phyloP scores from a whole-genome alignment of 306 rosid species.

The Cucurbita moschata region DNA sequence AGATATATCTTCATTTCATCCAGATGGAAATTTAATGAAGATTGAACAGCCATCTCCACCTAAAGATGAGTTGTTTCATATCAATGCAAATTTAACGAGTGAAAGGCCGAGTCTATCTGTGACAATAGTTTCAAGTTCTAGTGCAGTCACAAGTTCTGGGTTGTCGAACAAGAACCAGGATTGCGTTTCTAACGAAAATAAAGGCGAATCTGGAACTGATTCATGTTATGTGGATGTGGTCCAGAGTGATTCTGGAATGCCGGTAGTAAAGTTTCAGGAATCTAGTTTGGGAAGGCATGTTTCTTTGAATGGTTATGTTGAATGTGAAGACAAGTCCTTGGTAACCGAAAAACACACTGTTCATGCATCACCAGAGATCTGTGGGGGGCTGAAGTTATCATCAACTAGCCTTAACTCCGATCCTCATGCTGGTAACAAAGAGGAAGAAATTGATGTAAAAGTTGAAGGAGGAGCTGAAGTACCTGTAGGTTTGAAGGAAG shows the following conservation, averaged over 20 bases:
- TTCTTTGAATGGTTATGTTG: constrained; percentile 21
- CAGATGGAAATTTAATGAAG: constrained; percentile 24
- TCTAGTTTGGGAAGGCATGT: background rate
- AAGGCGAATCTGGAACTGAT: constrained; percentile 28
- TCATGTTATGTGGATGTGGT: constrained; percentile 12
- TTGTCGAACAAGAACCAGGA: constrained; percentile 26
- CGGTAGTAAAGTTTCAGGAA: constrained; percentile 33
- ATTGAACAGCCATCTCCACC: constrained; percentile 26
- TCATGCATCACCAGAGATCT: constrained; percentile 20
- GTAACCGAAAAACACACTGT: constrained; percentile 14
- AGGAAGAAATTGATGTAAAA: constrained; percentile 19
- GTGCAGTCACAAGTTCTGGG: constrained; percentile 30
- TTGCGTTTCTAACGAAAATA: constrained; percentile 25
- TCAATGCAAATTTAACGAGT: constrained; percentile 23
- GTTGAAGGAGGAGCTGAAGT: constrained; percentile 26
- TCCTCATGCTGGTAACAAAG: constrained; percentile 14
- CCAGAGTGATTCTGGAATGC: constrained; percentile 15
- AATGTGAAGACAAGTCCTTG: constrained; percentile 21
- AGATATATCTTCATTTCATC: constrained; percentile 24
- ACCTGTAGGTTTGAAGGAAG: constrained; percentile 35
- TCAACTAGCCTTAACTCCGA: constrained; percentile 22
- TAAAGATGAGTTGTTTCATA: constrained; percentile 26
- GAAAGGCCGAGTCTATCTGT: constrained; percentile 32
- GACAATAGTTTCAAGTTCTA: constrained; percentile 32
- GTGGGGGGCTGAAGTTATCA: constrained; percentile 35